Conservation (phyloP, 495 filamentous ascomycete genomes). For the Aspergillus conjunctus region DNA sequence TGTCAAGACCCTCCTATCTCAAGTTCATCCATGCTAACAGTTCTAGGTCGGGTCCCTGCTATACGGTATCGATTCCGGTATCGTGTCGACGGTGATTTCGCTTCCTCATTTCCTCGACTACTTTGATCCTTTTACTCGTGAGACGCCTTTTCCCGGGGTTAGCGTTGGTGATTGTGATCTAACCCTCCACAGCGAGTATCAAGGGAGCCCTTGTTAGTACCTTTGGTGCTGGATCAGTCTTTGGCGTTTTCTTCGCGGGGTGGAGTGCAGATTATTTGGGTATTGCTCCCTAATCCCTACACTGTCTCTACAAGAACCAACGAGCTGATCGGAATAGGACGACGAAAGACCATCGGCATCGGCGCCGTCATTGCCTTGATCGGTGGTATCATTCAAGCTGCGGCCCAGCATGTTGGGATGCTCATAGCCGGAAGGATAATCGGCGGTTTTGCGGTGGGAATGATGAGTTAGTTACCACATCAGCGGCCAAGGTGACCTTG, state of each 20-base stretch:
- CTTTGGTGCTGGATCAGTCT: slow-evolving; percentile 15
- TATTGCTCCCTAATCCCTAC: not conserved
- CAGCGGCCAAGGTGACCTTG: not conserved
- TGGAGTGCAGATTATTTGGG: slow-evolving; percentile 18
- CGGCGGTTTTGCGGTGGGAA: slow-evolving; percentile 16
- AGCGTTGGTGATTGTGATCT: not conserved
- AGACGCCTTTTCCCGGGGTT: not conserved
- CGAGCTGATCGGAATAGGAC: not conserved
- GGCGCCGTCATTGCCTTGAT: slow-evolving; percentile 14
- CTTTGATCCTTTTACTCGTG: slow-evolving; percentile 13
- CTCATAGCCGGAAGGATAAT: slow-evolving; percentile 14
- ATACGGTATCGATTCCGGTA: slow-evolving; percentile 18
- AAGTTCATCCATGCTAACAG: not conserved
- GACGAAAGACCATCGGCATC: slow-evolving; percentile 16
- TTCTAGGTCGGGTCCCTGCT: slow-evolving; percentile 15
- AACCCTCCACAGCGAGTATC: slow-evolving; percentile 9
- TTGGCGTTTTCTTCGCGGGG: slow-evolving; percentile 17
- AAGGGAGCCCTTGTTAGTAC: slow-evolving; percentile 12
- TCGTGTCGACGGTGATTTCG: slow-evolving; percentile 15
- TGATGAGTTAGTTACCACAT: slow-evolving; percentile 13
- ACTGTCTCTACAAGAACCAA: too few species aligned
- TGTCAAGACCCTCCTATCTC: not conserved
- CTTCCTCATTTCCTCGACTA: slow-evolving; percentile 12
- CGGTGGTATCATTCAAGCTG: slow-evolving; percentile 16
- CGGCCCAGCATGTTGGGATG: slow-evolving; percentile 14